Base-by-base conservation (phyloP, 1,284 basidiomycete species). In the Marasmius tenuissimus region DNA sequence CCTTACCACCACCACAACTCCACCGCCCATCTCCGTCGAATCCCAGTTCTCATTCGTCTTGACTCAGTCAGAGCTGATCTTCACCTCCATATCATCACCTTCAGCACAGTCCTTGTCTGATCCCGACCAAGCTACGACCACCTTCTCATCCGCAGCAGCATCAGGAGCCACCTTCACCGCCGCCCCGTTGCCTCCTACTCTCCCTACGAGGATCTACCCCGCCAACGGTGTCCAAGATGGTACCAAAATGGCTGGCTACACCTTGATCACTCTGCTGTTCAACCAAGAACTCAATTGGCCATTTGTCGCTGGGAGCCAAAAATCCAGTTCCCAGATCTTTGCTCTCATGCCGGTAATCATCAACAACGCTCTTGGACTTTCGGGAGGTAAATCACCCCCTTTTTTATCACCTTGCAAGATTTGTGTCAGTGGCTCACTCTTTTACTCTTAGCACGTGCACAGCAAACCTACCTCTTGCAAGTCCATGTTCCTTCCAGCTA, bases 191-290 rank as follows among this genome's bases (percentile, higher is more conserved):
- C 91, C 91, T 0, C 74, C 79, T 0, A 80, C 78, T 60, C 74
- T 92, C 4, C 88, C 91, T 16, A 73, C 68, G 12, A 75, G 80
- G 62, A 91, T 93, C 62, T 80, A 84, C 57, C 85, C 89, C n/a
- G 66, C 70, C 5, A 70, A 72, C 39, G 60, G 58, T 48, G 62
- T 81, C 11, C 62, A 73, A 37, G 6, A 66, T 5, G 64, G 22
- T 8, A 69, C 61, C 49, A 69, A 79, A 64, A 68, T 83, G 20
- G 57, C 20, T 1, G 80, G 74, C 0, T 81, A 76, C 62, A 77
- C 77, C 8, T 53, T 85, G 57, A 82, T 91, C 69, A 85, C 78
- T 57, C 67, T 92, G 37, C 67, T 90, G 67, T 90, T 90, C 72
- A 80, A 84, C 56, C 47, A 58, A 0, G 76, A 72, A 11, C 74